These are phyloP conservation scores for Alloteropsis angusta DNA, from an alignment of 202 grass and related monocot genomes.

Conservation along the genomic window DNA sequence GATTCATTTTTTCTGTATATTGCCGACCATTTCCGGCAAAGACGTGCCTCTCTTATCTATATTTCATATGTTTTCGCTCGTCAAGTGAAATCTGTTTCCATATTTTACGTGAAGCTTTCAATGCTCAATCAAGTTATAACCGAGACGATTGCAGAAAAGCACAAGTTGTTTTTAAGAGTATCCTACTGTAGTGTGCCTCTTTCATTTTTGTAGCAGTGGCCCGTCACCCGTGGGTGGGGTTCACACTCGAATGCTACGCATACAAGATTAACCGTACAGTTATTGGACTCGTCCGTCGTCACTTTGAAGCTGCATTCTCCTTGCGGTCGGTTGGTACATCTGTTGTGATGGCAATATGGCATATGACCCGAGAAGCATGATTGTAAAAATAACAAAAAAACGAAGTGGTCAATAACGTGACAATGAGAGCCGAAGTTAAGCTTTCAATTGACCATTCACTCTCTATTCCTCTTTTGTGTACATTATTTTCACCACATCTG, in stretches of 20 bases:
- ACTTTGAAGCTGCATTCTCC: neutral
- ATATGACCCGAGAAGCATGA: neutral
- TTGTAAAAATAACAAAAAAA: neutral
- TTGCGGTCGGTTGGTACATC: neutral
- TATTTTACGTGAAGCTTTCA: neutral
- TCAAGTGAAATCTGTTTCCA: neutral
- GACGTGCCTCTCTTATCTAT: neutral
- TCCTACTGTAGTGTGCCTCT: neutral
- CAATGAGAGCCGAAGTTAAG: neutral
- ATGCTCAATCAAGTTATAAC: neutral
- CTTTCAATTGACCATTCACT: neutral
- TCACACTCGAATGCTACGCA: neutral
- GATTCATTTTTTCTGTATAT: neutral
- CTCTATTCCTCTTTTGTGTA: neutral
- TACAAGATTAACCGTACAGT: neutral
- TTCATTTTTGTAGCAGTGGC: neutral
- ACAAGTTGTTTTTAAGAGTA: no score
- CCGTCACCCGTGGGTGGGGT: neutral
- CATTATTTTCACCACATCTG: neutral
- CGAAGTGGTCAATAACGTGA: neutral
- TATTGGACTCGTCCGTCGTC: neutral
- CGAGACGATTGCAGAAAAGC: neutral
- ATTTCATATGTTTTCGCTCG: neutral
- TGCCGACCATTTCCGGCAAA: neutral
- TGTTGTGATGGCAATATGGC: neutral